Evolutionary conservation across 2,329 filamentous ascomycete genomes (phyloP).

Genomic region (Graphium sp.): DNA sequence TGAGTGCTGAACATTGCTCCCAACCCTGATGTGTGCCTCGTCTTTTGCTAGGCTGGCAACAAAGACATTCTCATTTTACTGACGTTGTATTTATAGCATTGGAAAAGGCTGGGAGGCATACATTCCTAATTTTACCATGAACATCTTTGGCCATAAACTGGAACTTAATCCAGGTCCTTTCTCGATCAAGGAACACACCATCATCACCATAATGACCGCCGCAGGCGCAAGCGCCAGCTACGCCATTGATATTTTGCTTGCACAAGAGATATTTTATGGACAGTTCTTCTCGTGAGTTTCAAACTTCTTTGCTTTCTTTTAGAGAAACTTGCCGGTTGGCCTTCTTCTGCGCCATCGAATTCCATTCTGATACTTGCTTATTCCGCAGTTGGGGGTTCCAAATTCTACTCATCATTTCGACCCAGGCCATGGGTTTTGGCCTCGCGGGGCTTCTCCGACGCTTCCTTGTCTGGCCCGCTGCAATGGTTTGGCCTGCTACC

Average conservation of each 20-base stretch:
- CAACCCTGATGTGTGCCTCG: neutral
- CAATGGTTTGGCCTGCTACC: constrained; percentile 41
- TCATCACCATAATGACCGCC: constrained; percentile 28
- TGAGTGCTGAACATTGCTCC: constrained; percentile 4
- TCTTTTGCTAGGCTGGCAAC: neutral
- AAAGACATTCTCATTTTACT: constrained; percentile 12
- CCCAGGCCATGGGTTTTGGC: constrained; percentile 39
- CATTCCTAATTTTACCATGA: constrained; percentile 14
- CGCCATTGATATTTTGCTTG: constrained; percentile 22
- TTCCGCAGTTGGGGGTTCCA: constrained; percentile 37
- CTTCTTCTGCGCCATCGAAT: too few relatives aligned
- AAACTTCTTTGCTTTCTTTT: too few relatives aligned
- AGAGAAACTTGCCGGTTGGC: too few relatives aligned
- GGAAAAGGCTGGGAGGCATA: constrained; percentile 15
- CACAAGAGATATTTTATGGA: constrained; percentile 38
- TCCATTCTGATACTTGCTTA: too few relatives aligned
- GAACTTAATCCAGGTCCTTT: constrained; percentile 23
- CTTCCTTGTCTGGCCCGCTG: constrained; percentile 35
- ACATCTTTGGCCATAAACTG: constrained; percentile 15
- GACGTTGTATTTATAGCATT: constrained; percentile 7
- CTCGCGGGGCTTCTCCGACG: constrained; percentile 35
- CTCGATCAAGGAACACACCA: constrained; percentile 29
- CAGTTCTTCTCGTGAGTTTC: too few relatives aligned
- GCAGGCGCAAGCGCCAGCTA: constrained; percentile 17
- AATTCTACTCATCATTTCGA: constrained; percentile 33